A percentile compares a stretch with the other conserved stretches of the same genome.
phyloP scores from a whole-genome alignment of 345 rosid genomes.

The Angophora floribunda region DNA sequence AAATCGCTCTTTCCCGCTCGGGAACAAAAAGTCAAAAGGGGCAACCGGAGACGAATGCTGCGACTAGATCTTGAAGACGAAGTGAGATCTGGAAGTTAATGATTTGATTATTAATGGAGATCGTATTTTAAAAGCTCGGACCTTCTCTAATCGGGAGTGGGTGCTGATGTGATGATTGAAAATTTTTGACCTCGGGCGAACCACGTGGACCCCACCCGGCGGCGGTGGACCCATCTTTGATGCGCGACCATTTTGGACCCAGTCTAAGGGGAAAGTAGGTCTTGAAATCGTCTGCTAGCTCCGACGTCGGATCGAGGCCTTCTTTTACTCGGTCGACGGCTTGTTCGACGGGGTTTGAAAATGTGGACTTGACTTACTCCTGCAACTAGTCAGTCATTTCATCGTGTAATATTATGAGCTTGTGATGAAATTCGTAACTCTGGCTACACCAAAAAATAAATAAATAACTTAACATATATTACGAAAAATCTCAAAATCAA shows the following conservation, averaged over 20 bases:
- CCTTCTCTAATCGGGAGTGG: neutral
- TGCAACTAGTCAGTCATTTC: neutral
- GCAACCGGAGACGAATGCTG: neutral
- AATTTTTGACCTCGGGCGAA: neutral
- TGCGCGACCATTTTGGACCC: neutral
- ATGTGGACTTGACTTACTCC: neutral
- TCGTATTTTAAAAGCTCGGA: neutral
- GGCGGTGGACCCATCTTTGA: neutral
- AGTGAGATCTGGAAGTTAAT: neutral
- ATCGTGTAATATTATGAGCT: neutral
- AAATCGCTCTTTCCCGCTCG: neutral
- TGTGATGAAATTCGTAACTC: neutral
- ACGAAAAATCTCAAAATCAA: too few species aligned
- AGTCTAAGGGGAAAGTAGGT: neutral
- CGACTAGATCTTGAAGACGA: neutral
- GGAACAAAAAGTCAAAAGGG: neutral
- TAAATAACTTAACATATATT: neutral
- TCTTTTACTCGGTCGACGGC: neutral
- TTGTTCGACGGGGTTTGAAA: neutral
- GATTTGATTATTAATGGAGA: neutral
- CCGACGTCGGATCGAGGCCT: neutral
- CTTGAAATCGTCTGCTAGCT: neutral
- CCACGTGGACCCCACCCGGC: neutral
- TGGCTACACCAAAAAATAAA: neutral
- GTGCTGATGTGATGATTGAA: too few species aligned